Evolutionary conservation across 73 alveolate genomes (phyloP), one percentile per base, ranked within the genome.

Genomic region (Paramecium primaurelia): DNA sequence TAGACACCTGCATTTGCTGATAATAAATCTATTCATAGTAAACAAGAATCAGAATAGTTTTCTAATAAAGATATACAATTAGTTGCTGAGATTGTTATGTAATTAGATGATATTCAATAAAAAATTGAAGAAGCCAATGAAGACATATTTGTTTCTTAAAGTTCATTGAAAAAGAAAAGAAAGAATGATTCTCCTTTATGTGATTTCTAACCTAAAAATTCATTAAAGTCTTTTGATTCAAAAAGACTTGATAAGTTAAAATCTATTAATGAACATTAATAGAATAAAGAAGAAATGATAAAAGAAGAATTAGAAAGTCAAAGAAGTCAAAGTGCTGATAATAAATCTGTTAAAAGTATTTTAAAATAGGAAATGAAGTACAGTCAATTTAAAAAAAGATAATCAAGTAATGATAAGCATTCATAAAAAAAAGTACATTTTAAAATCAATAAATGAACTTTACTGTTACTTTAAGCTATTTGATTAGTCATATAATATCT

Each of bases 1-100:
- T 40, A 14, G 7, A 73, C 87, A 14, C 87, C 87, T 37, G 87
- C 40, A 12, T 73, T 73, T 73, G 54, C 87, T 37, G 87, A 73
- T 20, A 38, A 38, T n/a, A 73, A 73, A 73, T 73, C 87, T 54
- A 54, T 54, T 8, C 69, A 54, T 18, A 54, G 69, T 22, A 54
- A 54, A 73, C 11, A 37, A 73, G 40, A 73, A 37, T 30, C 37
- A 12, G 59, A 40, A 73, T 22, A 40, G 18, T 73, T 44, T n/a
- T 73, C 87, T 6, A 37, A 73, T 34, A 73, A 73, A 22, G 59
- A 36, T 3, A 73, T 73, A 4, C 6, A 32, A 38, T 38, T 73
- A 20, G 64, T 73, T 1, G 87, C 60, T 5, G 60, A 73, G 40
- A 36, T 73, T 38, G 87, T 37, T 36, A 20, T 73, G 59, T 14